Evolutionary conservation across 1,139 yeast species (phyloP), one percentile per base, ranked within the genome.

Genomic region (Spathaspora sp.): DNA sequence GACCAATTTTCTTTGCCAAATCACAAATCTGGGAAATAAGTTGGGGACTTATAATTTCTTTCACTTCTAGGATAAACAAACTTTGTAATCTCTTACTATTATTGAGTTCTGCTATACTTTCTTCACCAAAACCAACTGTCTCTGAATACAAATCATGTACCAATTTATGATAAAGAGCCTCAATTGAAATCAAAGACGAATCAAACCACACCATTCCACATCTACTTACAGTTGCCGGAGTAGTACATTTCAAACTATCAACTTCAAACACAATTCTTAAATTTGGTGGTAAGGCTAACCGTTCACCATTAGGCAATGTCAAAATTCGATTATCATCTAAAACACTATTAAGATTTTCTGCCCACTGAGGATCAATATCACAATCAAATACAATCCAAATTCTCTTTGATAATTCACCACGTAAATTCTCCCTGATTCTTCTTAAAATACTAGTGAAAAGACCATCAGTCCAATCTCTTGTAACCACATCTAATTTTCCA

Each of bases 391-490:
- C 76, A 50, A 93, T 78, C 96, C 97, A 90, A 16, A 82, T 76
- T 1, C 76, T 66, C 49, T 78, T 82, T 3, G 66, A 57, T 18
- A 65, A 61, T 54, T 84, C 89, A 1, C 89, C 89, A 39, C 86
- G 67, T 9, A 79, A 57, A 53, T 84, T 84, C 7, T 78, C 80
- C 8, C 69, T 70, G 1, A 85, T 76, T 44, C 70, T 76, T 54
- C 99, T 71, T 40, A 93, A 59, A 5, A 86, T 75, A 11, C 80
- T 64, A 0, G 97, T 88, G 44, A 93, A 78, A 10, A 91, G 60
- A 9, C 99, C 99, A 67, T 93, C 99, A 1, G 78, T 79, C 98
- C 98, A 93, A 50, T 91, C 98, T 29, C 96, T 71, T 0, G 98
- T 91, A 0, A 89, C 76, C 0, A 77, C 61, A 56, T 91, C 96